Base-by-base conservation (phyloP, 2,329 filamentous ascomycete genomes). In the Colletotrichum acutatum region DNA sequence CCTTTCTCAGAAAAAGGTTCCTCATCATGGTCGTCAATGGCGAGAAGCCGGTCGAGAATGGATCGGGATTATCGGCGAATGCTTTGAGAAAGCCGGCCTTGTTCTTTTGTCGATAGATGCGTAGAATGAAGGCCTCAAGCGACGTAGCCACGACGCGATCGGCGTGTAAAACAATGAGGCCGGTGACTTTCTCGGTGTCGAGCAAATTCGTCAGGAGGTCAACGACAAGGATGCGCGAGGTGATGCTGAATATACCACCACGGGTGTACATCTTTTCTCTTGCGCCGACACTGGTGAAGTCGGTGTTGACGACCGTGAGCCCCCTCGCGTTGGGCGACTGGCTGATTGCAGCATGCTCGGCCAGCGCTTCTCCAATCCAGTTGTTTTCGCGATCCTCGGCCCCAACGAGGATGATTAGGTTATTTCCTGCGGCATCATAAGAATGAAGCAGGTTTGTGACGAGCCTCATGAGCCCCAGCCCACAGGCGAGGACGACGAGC, bases 361-460 rank as follows among this genome's bases (percentile, higher is more conserved):
- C 97, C 80, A 99, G 86, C 34, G 95, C 94, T 85, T 98, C 97
- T 76, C 97, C 97, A 73, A 99, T 95, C 95, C 96, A 98, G 68
- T 93, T 92, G 90, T 98, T 98, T 80, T 99, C 97, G 72, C 94
- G 91, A 42, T 98, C 95, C 73, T 97, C 94, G 46, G 97, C 95
- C 11, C 95, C 95, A 54, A 98, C 91, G 24, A 99, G 85, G 57
- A 99, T 87, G 61, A 99, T 92, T 67, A 99, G 86, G 79, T 97
- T 98, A 83, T 97, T 97, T 16, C 97, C 97, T 4, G 95, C 95
- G 1, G 95, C 95, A 88, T 99, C 97, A 84, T 98, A 98, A 24
- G 95, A 95, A 83, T 99, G 97, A 32, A 99, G 90, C 52, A 99
- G 90, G 81, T 98, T 99, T n/a, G 95, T 97, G 79, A 98, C 90